A percentile compares a stretch with the other conserved stretches of the same genome.
Evolutionary conservation across 768 basidiomycete species (phyloP).

Genomic region (Suillus weaverae): DNA sequence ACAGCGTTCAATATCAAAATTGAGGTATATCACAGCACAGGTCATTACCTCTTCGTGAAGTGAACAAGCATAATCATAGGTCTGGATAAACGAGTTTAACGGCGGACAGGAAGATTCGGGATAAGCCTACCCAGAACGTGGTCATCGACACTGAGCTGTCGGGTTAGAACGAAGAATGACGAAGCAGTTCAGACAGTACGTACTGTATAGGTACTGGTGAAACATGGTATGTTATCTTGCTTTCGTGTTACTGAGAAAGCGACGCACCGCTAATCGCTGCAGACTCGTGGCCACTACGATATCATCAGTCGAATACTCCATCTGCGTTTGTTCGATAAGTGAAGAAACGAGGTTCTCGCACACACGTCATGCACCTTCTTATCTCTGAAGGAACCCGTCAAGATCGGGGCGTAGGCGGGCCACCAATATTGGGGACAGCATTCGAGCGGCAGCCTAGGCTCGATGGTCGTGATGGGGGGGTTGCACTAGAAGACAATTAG

Average conservation of each 20-base stretch:
- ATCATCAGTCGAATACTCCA: neutral
- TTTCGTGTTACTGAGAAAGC: neutral
- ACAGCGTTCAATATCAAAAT: neutral
- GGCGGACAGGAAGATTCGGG: neutral
- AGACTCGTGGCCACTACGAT: neutral
- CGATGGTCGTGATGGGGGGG: no score
- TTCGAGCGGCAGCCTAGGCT: no score
- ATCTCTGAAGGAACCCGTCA: neutral
- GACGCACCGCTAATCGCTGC: neutral
- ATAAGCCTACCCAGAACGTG: neutral
- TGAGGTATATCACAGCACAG: neutral
- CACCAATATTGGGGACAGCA: no score
- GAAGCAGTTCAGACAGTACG: neutral
- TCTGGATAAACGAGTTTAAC: neutral
- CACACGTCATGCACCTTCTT: neutral
- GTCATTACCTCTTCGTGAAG: neutral
- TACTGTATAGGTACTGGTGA: neutral
- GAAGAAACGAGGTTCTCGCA: neutral
- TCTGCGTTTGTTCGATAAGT: neutral
- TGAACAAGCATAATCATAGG: neutral
- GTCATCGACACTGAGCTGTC: neutral
- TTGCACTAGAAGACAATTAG: neutral
- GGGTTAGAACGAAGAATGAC: neutral
- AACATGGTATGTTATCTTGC: neutral
- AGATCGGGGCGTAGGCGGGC: no score